Evolutionary conservation across 495 filamentous ascomycete genomes (phyloP), one percentile per base, ranked within the genome.

Genomic region (Aspergillus haitiensis): DNA sequence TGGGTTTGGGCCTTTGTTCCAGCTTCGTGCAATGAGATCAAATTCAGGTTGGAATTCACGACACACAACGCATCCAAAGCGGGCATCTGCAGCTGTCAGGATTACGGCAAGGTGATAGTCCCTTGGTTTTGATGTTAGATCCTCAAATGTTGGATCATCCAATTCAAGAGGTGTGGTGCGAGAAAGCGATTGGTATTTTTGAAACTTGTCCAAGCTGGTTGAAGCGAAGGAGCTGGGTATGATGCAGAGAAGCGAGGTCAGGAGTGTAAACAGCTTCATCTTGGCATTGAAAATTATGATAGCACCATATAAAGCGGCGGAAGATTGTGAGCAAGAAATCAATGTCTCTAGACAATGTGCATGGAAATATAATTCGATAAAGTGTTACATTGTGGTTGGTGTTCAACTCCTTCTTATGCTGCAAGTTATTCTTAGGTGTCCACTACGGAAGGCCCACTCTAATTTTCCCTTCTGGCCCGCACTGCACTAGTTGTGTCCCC

Each of bases 31-130:
- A 35, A 99, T 82, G 21, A 99, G 71, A 27, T 96, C 90, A 88
- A 92, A 99, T 75, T 99, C 95, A 1, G 94, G 88, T 68, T 94
- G 87, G 74, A 98, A 97, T 55, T 95, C 89, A 37, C 85, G 83
- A 71, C 94, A 99, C 48, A 97, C 79, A 54, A 85, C 74, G 70
- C 94, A 99, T 32, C 90, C 91, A 76, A 88, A 97, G 21, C 90
- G 84, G 40, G 87, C 68, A 66, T 97, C 92, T 62, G 91, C 73
- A 52, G 94, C 94, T 9, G 95, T 99, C 54, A 99, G 78, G 35
- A 98, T 83, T 2, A 98, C 85, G 7, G 84, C 89, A 12, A 87
- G 82, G 36, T 87, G 84, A 70, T 97, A 95, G 72, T 98, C 88
- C 54, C 94, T 84, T 34, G 95, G 90, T 3, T 82, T 74, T 1